Conservation (phyloP, 306 rosid genomes). For the Adenanthera pavonina region DNA sequence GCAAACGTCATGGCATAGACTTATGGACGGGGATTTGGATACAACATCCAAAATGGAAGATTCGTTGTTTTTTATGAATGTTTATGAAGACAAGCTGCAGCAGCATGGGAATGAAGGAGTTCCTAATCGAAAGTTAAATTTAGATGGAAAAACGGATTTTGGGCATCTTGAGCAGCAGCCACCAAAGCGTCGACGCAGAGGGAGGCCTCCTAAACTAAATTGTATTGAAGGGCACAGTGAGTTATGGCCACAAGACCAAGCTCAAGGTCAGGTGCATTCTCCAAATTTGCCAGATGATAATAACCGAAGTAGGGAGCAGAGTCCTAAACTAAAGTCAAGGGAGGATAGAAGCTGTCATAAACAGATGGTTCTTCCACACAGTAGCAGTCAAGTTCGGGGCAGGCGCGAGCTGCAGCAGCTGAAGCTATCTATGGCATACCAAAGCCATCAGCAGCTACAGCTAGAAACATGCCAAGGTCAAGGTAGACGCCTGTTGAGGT, state of each 20-base stretch:
- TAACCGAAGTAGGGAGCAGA: background rate
- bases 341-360: background rate
- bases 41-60: constrained; percentile 6
- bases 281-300: constrained; percentile 15
- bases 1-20: background rate
- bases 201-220: constrained; percentile 30
- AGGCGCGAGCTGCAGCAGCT: constrained; percentile 27
- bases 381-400: background rate
- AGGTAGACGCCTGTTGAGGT: background rate
- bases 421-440: background rate
- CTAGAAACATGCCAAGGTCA: constrained; percentile 16
- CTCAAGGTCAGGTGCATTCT: constrained; percentile 22
- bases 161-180: background rate
- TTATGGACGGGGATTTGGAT: constrained; percentile 4
- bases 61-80: constrained; percentile 13
- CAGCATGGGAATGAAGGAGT: background rate
- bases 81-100: background rate
- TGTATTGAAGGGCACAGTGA: background rate
- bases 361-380: background rate
- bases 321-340: background rate
- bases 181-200: constrained; percentile 6
- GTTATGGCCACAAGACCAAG: constrained; percentile 14
- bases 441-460: background rate
- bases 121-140: background rate
- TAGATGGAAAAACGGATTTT: background rate